Percentiles rank a stretch among this genome's conserved stretches.
These are phyloP conservation scores for Ganoderma resinaceum DNA, from an alignment of 1,284 basidiomycete genomes.

Conservation along the genomic window DNA sequence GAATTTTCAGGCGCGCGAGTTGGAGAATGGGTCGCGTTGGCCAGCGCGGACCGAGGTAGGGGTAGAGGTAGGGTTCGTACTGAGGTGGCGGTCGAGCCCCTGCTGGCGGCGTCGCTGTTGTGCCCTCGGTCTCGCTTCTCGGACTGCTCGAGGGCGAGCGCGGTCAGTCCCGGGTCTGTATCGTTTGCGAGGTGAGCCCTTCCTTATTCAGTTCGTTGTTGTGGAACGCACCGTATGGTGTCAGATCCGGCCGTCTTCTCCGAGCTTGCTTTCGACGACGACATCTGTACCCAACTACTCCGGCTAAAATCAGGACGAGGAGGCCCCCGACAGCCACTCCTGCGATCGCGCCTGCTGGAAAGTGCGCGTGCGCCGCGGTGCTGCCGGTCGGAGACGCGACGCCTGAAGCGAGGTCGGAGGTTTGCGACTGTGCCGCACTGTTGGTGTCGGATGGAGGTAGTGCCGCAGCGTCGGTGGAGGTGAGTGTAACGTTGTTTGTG, in stretches of 20 bases:
- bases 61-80: neutral
- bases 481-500: neutral
- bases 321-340: neutral
- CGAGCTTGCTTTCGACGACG: neutral
- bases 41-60: neutral
- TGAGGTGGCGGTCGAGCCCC: neutral
- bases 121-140: neutral
- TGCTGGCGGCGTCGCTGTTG: neutral
- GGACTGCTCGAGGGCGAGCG: neutral
- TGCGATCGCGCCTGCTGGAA: neutral
- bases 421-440: neutral
- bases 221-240: neutral
- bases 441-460: neutral
- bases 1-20: neutral
- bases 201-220: too few species aligned
- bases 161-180: neutral
- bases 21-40: neutral
- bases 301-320: neutral
- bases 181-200: neutral
- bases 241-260: neutral
- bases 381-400: neutral
- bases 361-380: neutral
- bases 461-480: neutral
- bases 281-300: neutral
- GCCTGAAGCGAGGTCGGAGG: neutral